Base-by-base conservation (phyloP, 352 stramenopile species). In the Pelagophyceae sp. region DNA sequence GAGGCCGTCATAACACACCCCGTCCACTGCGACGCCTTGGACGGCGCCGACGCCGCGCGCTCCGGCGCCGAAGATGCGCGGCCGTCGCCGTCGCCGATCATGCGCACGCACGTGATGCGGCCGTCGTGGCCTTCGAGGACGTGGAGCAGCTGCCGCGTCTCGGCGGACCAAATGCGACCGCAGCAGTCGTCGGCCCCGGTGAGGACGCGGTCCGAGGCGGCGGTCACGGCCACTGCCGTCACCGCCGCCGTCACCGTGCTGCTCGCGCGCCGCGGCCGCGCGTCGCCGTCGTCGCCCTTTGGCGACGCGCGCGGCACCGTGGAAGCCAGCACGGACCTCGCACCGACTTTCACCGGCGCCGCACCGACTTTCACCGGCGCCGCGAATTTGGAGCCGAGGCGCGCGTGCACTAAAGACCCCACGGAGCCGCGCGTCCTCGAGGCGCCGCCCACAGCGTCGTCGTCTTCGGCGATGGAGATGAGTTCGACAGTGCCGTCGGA, bases 111-210 rank as follows among this genome's bases (percentile, higher is more conserved):
- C 2, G 67, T 58, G 17, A 74, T 11, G 35, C 67, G 67, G 27
- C 67, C 33, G 15, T 74, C 67, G 38, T 74, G 67, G 38, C 67
- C 67, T n/a, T 74, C 67, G 35, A 74, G 38, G 17, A 31, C 38
- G 67, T 74, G 67, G 35, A 74, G 2, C 1, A 74, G 2, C 1
- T 1, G 1, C 2, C 2, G 35, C 35, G 35, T 74, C 67, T 74
- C 67, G 5, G 33, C 1, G 35, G 17, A n/a, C 67, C 67, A 74
- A 37, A 74, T 15, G 15, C 33, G 67, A 2, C 33, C 67, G 35
- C 6, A 17, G 35, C 67, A 19, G 67, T 74, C 67, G 33, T 74
- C 67, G n/a, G 15, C 6, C 15, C 67, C 67, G 35, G 67, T 74
- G 11, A 74, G 35, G 33, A 27, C 11, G 35, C 67, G 67, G 23